Percentiles rank a stretch among this genome's conserved stretches.
These are phyloP conservation scores for Trichosporon coremiiforme DNA, from an alignment of 1,284 basidiomycete species.

Conservation along the genomic window DNA sequence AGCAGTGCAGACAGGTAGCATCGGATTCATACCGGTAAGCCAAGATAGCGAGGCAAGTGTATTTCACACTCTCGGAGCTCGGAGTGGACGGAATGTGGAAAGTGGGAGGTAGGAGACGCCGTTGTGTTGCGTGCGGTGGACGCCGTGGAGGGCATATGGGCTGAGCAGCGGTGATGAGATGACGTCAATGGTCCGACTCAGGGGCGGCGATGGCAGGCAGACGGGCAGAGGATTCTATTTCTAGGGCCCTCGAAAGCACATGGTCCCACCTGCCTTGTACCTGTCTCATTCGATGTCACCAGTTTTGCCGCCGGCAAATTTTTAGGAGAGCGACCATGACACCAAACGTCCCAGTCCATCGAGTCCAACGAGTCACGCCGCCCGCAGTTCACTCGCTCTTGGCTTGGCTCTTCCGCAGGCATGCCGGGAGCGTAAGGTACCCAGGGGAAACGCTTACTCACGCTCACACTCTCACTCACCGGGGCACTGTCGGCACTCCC, in stretches of 20 bases:
- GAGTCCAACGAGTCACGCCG: neutral
- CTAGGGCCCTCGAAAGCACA: constrained; percentile 11
- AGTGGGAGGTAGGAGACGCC: neutral
- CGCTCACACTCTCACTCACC: neutral
- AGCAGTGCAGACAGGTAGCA: neutral
- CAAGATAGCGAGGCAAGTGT: neutral
- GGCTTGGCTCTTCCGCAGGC: neutral
- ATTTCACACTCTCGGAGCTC: neutral
- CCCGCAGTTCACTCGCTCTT: neutral
- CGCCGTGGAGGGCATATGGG: neutral
- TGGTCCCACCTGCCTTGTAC: constrained; percentile 14
- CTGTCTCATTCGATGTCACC: constrained; percentile 11
- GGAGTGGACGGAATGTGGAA: constrained; percentile 5
- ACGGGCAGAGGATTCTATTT: neutral
- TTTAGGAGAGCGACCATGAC: neutral
- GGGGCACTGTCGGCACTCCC: neutral
- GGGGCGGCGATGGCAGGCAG: neutral
- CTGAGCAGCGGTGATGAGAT: neutral
- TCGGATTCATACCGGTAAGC: neutral
- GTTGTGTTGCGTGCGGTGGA: neutral
- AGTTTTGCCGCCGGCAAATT: constrained; percentile 16
- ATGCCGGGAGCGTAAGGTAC: neutral
- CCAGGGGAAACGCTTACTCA: constrained; percentile 4
- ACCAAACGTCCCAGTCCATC: no score
- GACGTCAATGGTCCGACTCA: constrained; percentile 2